Evolutionary conservation across 352 stramenopile genomes (phyloP), one percentile per base, ranked within the genome.

Genomic region (Phytopythium litorale): DNA sequence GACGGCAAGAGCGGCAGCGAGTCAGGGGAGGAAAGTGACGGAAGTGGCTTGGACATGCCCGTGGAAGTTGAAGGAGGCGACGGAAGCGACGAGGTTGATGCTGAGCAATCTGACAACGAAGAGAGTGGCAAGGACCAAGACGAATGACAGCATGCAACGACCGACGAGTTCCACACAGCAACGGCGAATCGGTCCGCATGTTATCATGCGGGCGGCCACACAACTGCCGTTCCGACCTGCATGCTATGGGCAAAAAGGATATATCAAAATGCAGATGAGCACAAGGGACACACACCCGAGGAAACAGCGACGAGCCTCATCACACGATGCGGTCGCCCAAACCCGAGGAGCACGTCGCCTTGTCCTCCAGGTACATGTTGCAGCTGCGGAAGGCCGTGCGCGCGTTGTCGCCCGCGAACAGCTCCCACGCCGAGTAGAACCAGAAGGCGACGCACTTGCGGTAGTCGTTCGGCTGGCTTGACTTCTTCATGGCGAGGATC

Each of bases 361-460:
- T 90, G 53, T 91, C 77, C 60, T 94, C 85, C 7, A 94, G 62
- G 58, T 84, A 94, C 83, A 94, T 92, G 70, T 94, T 94, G 68
- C 81, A 90, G 68, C 79, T 90, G 46, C 85, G 74, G 71, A 94
- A 91, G 7, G 85, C 81, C 30, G 77, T 66, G 9, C 85, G 81
- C 25, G 85, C 85, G 62, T 91, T 67, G 43, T 94, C 83, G 4
- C 85, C 85, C 0, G 85, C 83, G 46, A 92, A 94, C 25, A 87
- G 84, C 56, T 94, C 85, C 85, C 85, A 94, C 11, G 79, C 83
- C 12, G 83, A 89, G 68, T 89, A 94, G 61, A 94, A 92, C 85
- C 85, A 94, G 67, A 94, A 94, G 23, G 85, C 85, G 46, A 94
- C 79, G 53, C 85, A 94, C 67, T 94, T 94, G 62, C 85, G 81